Evolutionary conservation across 768 basidiomycete genomes (phyloP).

Genomic region (Leccinum olivaceopallidum): DNA sequence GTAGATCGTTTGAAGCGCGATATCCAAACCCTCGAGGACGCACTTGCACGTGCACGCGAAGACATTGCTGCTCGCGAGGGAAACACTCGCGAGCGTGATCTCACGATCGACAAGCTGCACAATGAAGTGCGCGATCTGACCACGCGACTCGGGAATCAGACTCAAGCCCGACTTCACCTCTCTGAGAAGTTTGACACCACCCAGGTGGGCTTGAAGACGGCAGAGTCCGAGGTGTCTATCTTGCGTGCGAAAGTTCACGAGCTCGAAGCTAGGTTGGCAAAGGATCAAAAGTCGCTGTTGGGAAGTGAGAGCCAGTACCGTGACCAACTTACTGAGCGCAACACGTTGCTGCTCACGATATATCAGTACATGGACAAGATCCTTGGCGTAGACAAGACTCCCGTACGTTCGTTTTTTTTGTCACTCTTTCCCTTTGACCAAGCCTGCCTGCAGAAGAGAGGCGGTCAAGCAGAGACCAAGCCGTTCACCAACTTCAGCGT

Average conservation of each 20-base stretch:
- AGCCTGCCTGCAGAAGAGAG: slow-evolving; percentile 57
- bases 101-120: slow-evolving; percentile 71
- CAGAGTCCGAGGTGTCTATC: slow-evolving; percentile 65
- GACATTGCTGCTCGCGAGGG: slow-evolving; percentile 71
- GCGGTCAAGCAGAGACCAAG: slow-evolving; percentile 78
- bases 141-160: slow-evolving; percentile 77
- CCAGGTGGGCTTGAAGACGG: slow-evolving; percentile 58
- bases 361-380: slow-evolving; percentile 97
- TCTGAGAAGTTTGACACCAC: slow-evolving; percentile 85
- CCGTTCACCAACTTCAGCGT: slow-evolving; percentile 92
- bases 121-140: slow-evolving; percentile 81
- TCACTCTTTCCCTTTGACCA: neutral
- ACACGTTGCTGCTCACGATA: slow-evolving; percentile 86
- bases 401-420: slow-evolving; percentile 49
- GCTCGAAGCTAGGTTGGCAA: slow-evolving; percentile 76
- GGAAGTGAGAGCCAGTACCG: slow-evolving; percentile 78
- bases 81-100: slow-evolving; percentile 67
- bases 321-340: slow-evolving; percentile 91
- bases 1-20: slow-evolving; percentile 85
- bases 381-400: slow-evolving; percentile 83
- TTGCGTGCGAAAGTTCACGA: slow-evolving; percentile 67
- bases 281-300: slow-evolving; percentile 76
- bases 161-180: slow-evolving; percentile 82
- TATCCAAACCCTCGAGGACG: slow-evolving; percentile 75
- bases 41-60: slow-evolving; percentile 66